phyloP scores from a whole-genome alignment of 305 asterid species.

The Lippia alba region DNA sequence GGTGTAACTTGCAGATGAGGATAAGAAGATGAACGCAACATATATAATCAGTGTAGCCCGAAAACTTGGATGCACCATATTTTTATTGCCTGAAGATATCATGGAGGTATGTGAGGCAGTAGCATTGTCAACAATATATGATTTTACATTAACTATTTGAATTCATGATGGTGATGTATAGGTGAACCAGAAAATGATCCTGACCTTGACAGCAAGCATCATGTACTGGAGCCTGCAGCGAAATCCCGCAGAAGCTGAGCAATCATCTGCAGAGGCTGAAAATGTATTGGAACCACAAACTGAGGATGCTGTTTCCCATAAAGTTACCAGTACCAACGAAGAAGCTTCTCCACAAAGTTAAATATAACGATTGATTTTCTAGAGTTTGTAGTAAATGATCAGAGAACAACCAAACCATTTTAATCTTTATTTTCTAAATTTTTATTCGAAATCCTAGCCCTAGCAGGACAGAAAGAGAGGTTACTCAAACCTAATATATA shows the following conservation, averaged over 20 bases:
- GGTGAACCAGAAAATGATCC: conserved; percentile 92
- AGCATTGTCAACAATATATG: neutral
- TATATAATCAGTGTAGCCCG: conserved; percentile 94
- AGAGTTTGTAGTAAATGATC: neutral
- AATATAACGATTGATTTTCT: neutral
- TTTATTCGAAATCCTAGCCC: no score
- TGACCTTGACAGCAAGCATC: conserved; percentile 80
- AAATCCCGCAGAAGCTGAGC: conserved; percentile 40
- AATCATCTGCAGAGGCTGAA: conserved; percentile 32
- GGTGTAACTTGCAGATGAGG: conserved; percentile 69
- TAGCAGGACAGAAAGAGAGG: no score
- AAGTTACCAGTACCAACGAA: neutral
- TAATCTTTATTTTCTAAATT: neutral
- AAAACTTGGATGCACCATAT: conserved; percentile 92
- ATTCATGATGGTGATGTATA: conserved; percentile 32
- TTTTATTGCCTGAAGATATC: conserved; percentile 92
- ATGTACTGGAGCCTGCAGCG: conserved; percentile 90
- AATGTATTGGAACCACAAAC: neutral
- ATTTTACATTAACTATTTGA: neutral
- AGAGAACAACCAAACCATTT: neutral
- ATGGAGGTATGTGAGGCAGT: conserved; percentile 59
- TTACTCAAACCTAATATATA: no score
- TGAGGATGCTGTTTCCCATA: conserved; percentile 14
- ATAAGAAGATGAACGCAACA: conserved; percentile 83
- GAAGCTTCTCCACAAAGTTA: neutral